Base-by-base conservation (phyloP, 2,329 filamentous ascomycete genomes). In the Triangularia verruculosa region DNA sequence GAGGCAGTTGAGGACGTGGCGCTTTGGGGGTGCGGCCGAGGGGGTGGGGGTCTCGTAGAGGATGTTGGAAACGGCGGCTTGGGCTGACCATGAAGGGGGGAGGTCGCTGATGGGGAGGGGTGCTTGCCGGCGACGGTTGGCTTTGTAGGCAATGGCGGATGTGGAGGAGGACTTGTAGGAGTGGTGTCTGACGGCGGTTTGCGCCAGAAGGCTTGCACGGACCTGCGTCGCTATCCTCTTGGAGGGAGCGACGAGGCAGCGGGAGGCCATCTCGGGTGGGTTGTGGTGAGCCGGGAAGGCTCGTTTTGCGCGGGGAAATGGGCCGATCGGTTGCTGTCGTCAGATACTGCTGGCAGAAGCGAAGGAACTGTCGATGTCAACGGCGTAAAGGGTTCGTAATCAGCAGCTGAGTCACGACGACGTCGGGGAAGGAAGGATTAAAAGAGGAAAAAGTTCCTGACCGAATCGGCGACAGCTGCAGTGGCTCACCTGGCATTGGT, bases 41-140 rank as follows among this genome's bases (percentile, higher is more conserved):
- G 93, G 91, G 17, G 91, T 84, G 5, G 95, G 95, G 2, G 93
- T 98, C 84, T 99, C 95, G 83, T 99, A 99, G 78, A 99, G 91
- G 75, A 99, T 99, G 77, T 94, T 97, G 75, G 92, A 96, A 69
- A 99, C 95, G 70, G 95, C 95, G 17, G 95, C 92, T 71, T 95
- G 93, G 39, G 93, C 93, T 74, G 94, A 96, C 83, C 92, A 92
- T 11, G 92, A 83, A 34, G 91, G 89, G 27, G 89, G 84, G 62
- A 90, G 83, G 70, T 91, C 87, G 69, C 86, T 89, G 61, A 92
- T 90, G 61, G 97, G 91, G 22, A 93, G 87, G 67, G 93, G 91
- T 20, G 91, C 89, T 66, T 94, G 91, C 69, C 94, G 92, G 72
- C 93, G 91, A 75, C 97, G 94, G 67, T 98, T 86, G 63, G 94